Evolutionary conservation across 257 asterid genomes (phyloP), one percentile per base, ranked within the genome.

Genomic region (Solanum pinnatisectum): DNA sequence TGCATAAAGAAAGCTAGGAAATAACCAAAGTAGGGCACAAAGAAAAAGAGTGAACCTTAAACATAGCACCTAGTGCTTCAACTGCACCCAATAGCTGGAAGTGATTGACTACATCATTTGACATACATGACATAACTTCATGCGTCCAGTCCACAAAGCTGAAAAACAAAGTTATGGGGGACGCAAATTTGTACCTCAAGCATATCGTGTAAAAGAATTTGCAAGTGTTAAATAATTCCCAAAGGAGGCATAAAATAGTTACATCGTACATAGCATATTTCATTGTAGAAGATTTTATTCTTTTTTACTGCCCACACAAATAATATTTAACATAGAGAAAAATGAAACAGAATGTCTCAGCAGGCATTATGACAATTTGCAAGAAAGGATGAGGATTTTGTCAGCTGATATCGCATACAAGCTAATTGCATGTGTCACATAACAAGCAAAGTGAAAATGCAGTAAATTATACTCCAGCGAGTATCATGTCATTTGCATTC

Each of bases 141-240:
- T 94, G 96, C 5, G 95, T 90, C 98, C 99, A 97, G 70, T 91
- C 95, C 90, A 92, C 91, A 92, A 97, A 97, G 90, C 99, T 97
- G 99, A 89, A 93, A 74, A 87, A 88, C 35, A 42, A 91, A 87
- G 60, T 88, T 90, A 84, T 81, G 30, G 6, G 67, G 84, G 18
- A 33, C 32, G 35, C 77, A 72, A 27, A 33, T 70, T 44, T 63
- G 39, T 22, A 52, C 11, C 22, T 39, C 35, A 39, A 77, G 39
- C 59, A 46, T 46, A 27, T 49, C 6, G 20, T 5, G 56, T 27
- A 18, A 46, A 27, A 20, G 23, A 46, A 52, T 81, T 46, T 30
- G 42, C 35, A 46, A 30, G 67, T 15, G 25, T 18, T 44, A 46
- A n/a, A 42, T 79, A 79, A 44, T 25, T 25, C 37, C 39, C 65